phyloP scores from a whole-genome alignment of 2,329 filamentous ascomycete genomes.

The Didymella keratinophila region DNA sequence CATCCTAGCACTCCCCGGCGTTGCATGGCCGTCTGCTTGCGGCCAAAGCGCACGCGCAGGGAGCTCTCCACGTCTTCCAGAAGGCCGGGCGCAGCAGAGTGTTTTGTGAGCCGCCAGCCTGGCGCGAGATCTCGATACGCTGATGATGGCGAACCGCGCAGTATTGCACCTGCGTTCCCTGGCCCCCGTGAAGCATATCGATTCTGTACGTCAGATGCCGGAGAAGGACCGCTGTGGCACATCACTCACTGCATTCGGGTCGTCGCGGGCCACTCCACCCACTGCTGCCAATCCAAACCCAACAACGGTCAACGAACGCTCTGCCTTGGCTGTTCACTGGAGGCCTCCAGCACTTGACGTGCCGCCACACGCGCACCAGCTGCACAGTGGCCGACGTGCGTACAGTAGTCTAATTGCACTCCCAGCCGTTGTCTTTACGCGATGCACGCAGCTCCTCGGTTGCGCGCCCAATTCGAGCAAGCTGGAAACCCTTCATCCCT shows the following conservation, averaged over 20 bases:
- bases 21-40: constrained; percentile 16
- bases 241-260: constrained; percentile 14
- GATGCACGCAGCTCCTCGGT: constrained; percentile 5
- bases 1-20: constrained; percentile 14
- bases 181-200: constrained; percentile 1
- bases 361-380: constrained; percentile 14
- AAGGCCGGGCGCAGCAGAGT: constrained; percentile 14
- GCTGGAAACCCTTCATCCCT: neutral
- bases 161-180: constrained; percentile 1
- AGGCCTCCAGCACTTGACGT: neutral
- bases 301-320: constrained; percentile 1
- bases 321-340: constrained; percentile 2
- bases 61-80: constrained; percentile 10
- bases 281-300: constrained; percentile 1
- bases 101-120: constrained; percentile 9
- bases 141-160: constrained; percentile 1
- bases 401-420: constrained; percentile 19
- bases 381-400: constrained; percentile 1
- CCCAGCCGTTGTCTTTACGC: constrained; percentile 9
- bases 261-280: constrained; percentile 12
- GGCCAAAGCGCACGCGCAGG: constrained; percentile 10
- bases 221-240: constrained; percentile 19
- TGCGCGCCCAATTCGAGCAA: neutral
- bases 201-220: constrained; percentile 19
- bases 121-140: constrained; percentile 1